A percentile compares a stretch with the other conserved stretches of the same genome.
Conservation (phyloP, 2,329 filamentous ascomycete genomes). For the Ophiostoma sp. region DNA sequence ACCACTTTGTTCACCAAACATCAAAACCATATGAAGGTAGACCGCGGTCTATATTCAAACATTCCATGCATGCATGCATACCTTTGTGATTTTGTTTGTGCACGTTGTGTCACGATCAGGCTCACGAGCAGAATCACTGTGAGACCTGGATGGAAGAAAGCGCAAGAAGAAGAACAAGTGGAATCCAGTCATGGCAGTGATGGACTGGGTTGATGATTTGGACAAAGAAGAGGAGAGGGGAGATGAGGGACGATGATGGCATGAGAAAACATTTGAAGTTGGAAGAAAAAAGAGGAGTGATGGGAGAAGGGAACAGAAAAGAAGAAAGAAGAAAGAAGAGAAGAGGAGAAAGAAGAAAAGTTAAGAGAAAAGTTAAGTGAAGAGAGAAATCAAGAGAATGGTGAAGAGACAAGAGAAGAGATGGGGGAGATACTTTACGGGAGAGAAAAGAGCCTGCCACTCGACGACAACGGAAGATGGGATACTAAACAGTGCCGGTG, state of each 20-base stretch:
- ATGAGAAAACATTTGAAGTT: too few relatives aligned
- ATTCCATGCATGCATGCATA: background rate
- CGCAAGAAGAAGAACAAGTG: too few relatives aligned
- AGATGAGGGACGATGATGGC: too few relatives aligned
- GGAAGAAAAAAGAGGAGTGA: too few relatives aligned
- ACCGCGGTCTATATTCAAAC: background rate
- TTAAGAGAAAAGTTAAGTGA: background rate
- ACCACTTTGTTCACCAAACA: background rate
- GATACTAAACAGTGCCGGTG: background rate
- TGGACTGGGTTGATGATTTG: too few relatives aligned
- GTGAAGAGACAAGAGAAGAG: background rate
- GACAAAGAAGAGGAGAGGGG: too few relatives aligned
- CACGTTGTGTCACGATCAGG: background rate
- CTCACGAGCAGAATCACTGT: background rate
- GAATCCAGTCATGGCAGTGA: too few relatives aligned
- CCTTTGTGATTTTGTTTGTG: background rate
- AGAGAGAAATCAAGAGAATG: too few relatives aligned
- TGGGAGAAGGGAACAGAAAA: too few relatives aligned
- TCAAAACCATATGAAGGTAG: conserved; percentile 7
- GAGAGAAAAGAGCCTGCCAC: background rate
- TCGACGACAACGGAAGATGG: background rate
- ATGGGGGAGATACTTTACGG: background rate
- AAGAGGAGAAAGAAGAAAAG: background rate
- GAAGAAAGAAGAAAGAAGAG: too few relatives aligned
- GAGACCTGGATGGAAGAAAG: background rate